A percentile compares a stretch with the other conserved stretches of the same genome.
Conservation (phyloP, 208 protist species). For the Naegleria gruberi region DNA sequence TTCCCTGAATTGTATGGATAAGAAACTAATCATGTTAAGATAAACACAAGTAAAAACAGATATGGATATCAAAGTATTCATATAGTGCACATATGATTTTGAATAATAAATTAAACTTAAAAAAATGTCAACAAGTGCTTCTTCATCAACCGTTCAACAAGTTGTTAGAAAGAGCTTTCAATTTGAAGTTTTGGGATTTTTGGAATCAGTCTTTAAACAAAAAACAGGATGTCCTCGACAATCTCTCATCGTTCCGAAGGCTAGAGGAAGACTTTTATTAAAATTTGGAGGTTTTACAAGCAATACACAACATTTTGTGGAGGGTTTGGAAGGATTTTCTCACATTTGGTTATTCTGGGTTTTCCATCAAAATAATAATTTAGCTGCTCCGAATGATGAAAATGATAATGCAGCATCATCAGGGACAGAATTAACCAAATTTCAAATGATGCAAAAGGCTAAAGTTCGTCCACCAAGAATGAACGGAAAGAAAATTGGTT, state of each 20-base stretch:
- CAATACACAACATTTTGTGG: conserved; percentile 29
- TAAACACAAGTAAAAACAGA: no score
- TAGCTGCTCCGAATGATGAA: not conserved
- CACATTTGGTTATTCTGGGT: conserved; percentile 54
- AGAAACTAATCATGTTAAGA: no score
- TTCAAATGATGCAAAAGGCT: not conserved
- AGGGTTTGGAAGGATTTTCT: conserved; percentile 42
- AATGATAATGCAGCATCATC: not conserved
- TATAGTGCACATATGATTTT: no score
- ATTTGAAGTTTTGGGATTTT: conserved; percentile 37
- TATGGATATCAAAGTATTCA: no score
- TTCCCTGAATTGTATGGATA: no score
- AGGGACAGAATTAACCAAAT: not conserved
- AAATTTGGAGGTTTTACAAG: not conserved
- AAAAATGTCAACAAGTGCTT: not conserved
- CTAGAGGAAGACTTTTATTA: conserved; percentile 33
- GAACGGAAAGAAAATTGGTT: conserved; percentile 40
- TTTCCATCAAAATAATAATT: conserved; percentile 53
- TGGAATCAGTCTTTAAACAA: conserved; percentile 34
- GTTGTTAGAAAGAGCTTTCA: conserved; percentile 15
- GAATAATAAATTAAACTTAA: no score
- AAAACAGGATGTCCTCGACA: conserved; percentile 44
- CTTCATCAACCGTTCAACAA: conserved; percentile 10
- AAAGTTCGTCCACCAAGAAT: conserved; percentile 42
- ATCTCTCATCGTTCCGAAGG: conserved; percentile 30